A percentile compares a stretch with the other conserved stretches of the same genome.
phyloP scores from a whole-genome alignment of 2,329 filamentous ascomycete species.

The Hypoxylon sp. region DNA sequence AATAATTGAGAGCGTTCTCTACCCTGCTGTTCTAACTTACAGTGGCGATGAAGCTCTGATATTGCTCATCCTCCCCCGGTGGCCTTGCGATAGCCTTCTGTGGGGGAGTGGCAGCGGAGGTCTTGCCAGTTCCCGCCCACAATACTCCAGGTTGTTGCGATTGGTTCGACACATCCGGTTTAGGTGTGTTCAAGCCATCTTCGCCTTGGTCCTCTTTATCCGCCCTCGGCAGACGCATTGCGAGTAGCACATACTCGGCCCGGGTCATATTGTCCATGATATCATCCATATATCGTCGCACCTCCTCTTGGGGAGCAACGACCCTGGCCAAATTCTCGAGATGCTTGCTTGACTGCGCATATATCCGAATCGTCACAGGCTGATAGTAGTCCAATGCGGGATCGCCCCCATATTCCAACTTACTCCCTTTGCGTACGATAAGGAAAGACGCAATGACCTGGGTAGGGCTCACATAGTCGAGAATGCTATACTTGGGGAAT shows the following conservation, averaged over 20 bases:
- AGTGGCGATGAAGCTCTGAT: conserved; percentile 62
- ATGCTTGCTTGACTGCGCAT: conserved; percentile 67
- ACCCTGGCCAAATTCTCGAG: conserved; percentile 73
- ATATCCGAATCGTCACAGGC: conserved; percentile 76
- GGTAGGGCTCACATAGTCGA: conserved; percentile 74
- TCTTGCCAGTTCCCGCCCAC: conserved; percentile 54
- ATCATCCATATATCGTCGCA: conserved; percentile 77
- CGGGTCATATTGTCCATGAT: conserved; percentile 78
- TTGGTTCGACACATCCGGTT: conserved; percentile 45
- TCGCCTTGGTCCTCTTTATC: conserved; percentile 56
- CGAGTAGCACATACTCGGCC: conserved; percentile 76
- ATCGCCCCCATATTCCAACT: conserved; percentile 75
- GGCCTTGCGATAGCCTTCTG: conserved; percentile 50
- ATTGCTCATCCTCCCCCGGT: conserved; percentile 61
- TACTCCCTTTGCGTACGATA: conserved; percentile 79
- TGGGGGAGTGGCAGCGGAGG: conserved; percentile 41
- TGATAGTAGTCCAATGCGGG: conserved; percentile 80
- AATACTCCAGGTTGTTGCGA: conserved; percentile 51
- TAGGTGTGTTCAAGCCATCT: conserved; percentile 50
- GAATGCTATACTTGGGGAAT: conserved; percentile 83
- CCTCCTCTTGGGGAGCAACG: conserved; percentile 74
- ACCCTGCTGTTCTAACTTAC: conserved; percentile 51
- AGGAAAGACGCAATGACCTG: conserved; percentile 82
- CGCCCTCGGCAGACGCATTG: conserved; percentile 73
- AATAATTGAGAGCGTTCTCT: conserved; percentile 18